Conservation (phyloP, 2,329 filamentous ascomycete species). For the Lasiodiplodia gonubiensis region DNA sequence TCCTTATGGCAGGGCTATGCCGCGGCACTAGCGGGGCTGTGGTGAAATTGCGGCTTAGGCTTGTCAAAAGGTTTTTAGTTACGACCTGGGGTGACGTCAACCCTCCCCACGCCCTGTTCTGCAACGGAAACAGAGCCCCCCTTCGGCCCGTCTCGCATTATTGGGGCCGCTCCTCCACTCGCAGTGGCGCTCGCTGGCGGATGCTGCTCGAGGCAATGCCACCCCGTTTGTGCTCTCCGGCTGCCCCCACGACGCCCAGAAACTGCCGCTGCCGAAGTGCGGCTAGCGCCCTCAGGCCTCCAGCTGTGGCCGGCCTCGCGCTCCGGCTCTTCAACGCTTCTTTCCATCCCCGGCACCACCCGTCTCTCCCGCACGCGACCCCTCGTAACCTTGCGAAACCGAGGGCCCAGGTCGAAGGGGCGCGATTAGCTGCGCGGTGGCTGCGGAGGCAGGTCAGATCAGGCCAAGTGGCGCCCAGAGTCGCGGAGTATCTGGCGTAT, state of each 20-base stretch:
- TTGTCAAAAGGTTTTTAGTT: slow-evolving; percentile 21
- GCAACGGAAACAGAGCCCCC: neutral
- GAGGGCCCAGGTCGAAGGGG: neutral
- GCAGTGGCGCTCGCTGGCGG: neutral
- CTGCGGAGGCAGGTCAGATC: neutral
- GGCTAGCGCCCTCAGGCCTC: neutral
- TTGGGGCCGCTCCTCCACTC: slow-evolving; percentile 7
- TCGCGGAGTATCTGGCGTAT: neutral
- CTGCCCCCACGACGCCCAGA: neutral
- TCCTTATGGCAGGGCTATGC: slow-evolving; percentile 22
- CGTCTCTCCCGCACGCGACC: neutral
- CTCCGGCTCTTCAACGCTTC: neutral
- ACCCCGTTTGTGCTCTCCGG: neutral
- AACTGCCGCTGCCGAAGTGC: neutral
- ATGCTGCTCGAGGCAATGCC: neutral
- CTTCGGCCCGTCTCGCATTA: slow-evolving; percentile 15
- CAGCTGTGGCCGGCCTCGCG: neutral
- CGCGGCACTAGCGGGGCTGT: slow-evolving; percentile 18
- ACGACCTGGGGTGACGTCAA: slow-evolving; percentile 14
- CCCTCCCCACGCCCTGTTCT: slow-evolving; percentile 6
- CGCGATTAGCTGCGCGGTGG: neutral
- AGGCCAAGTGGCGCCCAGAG: neutral
- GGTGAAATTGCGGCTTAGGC: slow-evolving; percentile 17
- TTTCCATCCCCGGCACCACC: neutral
- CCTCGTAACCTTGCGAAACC: neutral